Evolutionary conservation across 192 early-diverging fungal species (phyloP), one percentile per base, ranked within the genome.

Genomic region (Thoreauomyces humboldtii): DNA sequence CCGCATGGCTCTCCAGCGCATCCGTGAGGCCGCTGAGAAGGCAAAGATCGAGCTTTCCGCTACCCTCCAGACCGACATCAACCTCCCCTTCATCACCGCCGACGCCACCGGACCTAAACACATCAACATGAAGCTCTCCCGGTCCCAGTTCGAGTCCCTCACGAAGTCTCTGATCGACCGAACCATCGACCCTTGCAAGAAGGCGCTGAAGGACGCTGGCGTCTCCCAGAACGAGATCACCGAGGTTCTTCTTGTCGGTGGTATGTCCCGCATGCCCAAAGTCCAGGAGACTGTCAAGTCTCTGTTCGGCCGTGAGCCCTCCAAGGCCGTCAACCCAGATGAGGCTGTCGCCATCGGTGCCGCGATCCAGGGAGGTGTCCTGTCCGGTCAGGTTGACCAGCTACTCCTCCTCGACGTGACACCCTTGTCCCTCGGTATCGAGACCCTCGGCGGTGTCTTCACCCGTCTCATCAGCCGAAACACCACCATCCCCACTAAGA

Each of bases 401-500:
- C 92, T 98, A 33, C 82, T 98, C 15, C 82, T 98, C 48, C 80
- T 98, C 58, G 96, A 98, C 74, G 96, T 98, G 45, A 96, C 94
- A 22, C 96, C 96, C 35, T 84, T 98, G 37, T 96, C 96, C 17
- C 88, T 98, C 53, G 96, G 96, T 76, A 97, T 98, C 71, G 96
- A 97, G 73, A 98, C 96, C 44, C 84, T 96, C 31, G 96, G 96
- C 66, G 96, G 96, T 64, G 94, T 98, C 57, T 97, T 98, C 73
- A 93, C 96, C 50, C 88, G 93, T 50, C 81, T 98, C 35, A 98
- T 98, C 79, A 92, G 87, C 79, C 85, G 95, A 62, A 98, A 98
- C 83, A 97, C 96, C 59, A 97, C 95, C 27, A 96, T 98, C 63
- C 96, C 96, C 27, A 98, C 96, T 77, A 98, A 98, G 83, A 98